Evolutionary conservation across 768 basidiomycete genomes (phyloP).

Genomic region (Boletus rubescentipes): DNA sequence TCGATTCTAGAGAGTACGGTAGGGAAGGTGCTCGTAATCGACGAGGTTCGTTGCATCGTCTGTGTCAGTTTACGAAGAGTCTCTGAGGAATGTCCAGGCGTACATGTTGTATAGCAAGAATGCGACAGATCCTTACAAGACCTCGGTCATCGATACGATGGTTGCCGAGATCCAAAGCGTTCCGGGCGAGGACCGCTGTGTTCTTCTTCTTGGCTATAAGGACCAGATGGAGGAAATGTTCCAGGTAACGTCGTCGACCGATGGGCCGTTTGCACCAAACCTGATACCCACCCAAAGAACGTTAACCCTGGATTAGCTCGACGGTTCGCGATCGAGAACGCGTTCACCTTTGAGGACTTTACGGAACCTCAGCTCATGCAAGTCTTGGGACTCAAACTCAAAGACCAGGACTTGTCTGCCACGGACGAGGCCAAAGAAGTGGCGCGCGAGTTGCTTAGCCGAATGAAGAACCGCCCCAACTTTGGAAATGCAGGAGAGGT

Average conservation of each 20-base stretch:
- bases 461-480: conserved; percentile 47
- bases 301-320: conserved; percentile 70
- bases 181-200: conserved; percentile 70
- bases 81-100: conserved; percentile 41
- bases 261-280: neutral
- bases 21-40: conserved; percentile 71
- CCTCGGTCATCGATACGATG: conserved; percentile 71
- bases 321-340: conserved; percentile 67
- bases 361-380: conserved; percentile 49
- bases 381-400: conserved; percentile 57
- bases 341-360: conserved; percentile 69
- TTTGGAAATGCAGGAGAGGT: conserved; percentile 70
- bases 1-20: conserved; percentile 55
- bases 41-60: conserved; percentile 46
- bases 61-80: neutral
- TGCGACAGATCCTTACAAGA: conserved; percentile 53
- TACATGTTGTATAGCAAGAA: conserved; percentile 61
- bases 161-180: conserved; percentile 72
- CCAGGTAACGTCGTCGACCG: conserved; percentile 43
- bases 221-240: conserved; percentile 73
- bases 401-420: conserved; percentile 55
- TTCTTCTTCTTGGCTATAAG: conserved; percentile 65
- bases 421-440: conserved; percentile 56
- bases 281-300: conserved; percentile 41
- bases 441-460: conserved; percentile 48